Conservation (phyloP, 2,329 filamentous ascomycete genomes). For the Aspergillus fumigatiaffinis region DNA sequence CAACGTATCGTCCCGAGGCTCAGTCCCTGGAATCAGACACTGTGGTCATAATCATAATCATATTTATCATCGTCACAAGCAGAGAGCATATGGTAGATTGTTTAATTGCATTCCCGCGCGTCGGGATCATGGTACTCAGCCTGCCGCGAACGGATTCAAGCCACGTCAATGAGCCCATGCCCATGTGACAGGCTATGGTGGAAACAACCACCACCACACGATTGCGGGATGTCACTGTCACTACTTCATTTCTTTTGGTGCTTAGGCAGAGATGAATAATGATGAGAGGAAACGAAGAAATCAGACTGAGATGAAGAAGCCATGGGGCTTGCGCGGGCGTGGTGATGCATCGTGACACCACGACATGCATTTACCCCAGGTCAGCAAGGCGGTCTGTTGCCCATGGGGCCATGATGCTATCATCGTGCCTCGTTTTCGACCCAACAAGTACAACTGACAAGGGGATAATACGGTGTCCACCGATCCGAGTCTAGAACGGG, state of each 20-base stretch:
- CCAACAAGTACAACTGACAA: not conserved
- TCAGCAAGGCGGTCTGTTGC: not conserved
- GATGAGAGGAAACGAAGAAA: not conserved
- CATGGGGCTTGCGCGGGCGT: conserved; percentile 2
- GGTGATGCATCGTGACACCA: conserved; percentile 5
- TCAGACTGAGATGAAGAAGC: not conserved
- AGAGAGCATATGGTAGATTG: conserved; percentile 1
- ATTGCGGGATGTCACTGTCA: not conserved
- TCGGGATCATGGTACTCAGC: conserved; percentile 6
- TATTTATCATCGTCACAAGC: conserved; percentile 8
- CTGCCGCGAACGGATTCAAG: conserved; percentile 14
- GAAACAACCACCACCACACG: not conserved
- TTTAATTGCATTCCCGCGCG: conserved; percentile 8
- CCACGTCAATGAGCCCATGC: conserved; percentile 13
- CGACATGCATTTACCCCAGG: not conserved
- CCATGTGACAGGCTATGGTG: conserved; percentile 12
- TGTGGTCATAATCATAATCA: not conserved
- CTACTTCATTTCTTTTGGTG: not conserved
- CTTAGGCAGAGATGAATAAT: not conserved
- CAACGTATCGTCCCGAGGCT: not conserved
- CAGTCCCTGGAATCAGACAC: not conserved
- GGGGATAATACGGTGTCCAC: not conserved
- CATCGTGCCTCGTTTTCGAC: not conserved
- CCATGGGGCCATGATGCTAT: not conserved
- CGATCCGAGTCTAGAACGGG: not conserved